phyloP scores from a whole-genome alignment of 2,329 filamentous ascomycete species.

The Hypoxylon rubiginosum region DNA sequence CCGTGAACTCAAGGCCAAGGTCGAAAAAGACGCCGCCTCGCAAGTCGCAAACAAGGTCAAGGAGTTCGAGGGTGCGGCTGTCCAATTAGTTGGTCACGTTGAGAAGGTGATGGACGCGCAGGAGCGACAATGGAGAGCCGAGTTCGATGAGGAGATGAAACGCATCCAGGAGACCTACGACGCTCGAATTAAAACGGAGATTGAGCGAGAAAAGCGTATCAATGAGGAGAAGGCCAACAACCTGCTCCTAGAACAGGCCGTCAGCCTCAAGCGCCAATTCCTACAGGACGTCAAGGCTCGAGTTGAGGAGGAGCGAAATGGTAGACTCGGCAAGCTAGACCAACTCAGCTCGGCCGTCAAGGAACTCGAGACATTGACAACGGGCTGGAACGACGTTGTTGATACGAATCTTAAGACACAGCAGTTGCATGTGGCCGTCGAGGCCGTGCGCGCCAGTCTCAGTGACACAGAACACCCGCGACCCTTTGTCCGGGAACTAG shows the following conservation, averaged over 20 bases:
- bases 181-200: slow-evolving; percentile 80
- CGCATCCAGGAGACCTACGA: slow-evolving; percentile 83
- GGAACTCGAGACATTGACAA: slow-evolving; percentile 88
- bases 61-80: slow-evolving; percentile 89
- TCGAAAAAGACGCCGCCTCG: slow-evolving; percentile 78
- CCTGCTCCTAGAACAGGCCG: slow-evolving; percentile 88
- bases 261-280: slow-evolving; percentile 89
- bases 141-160: slow-evolving; percentile 89
- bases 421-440: slow-evolving; percentile 94
- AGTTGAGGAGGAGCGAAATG: slow-evolving; percentile 89
- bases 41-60: slow-evolving; percentile 78
- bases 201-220: slow-evolving; percentile 83
- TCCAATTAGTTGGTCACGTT: slow-evolving; percentile 88
- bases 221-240: slow-evolving; percentile 88
- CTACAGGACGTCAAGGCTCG: slow-evolving; percentile 80
- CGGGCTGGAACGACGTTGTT: slow-evolving; percentile 90
- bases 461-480: slow-evolving; percentile 79
- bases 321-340: slow-evolving; percentile 86
- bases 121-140: slow-evolving; percentile 84
- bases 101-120: slow-evolving; percentile 86
- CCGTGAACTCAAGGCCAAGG: slow-evolving; percentile 75
- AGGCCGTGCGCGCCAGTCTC: slow-evolving; percentile 88
- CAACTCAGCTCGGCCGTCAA: slow-evolving; percentile 82
- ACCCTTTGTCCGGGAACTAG: slow-evolving; percentile 92
- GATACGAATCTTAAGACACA: slow-evolving; percentile 93